Evolutionary conservation across 495 filamentous ascomycete genomes (phyloP).

Genomic region (Daldinia concentrica): DNA sequence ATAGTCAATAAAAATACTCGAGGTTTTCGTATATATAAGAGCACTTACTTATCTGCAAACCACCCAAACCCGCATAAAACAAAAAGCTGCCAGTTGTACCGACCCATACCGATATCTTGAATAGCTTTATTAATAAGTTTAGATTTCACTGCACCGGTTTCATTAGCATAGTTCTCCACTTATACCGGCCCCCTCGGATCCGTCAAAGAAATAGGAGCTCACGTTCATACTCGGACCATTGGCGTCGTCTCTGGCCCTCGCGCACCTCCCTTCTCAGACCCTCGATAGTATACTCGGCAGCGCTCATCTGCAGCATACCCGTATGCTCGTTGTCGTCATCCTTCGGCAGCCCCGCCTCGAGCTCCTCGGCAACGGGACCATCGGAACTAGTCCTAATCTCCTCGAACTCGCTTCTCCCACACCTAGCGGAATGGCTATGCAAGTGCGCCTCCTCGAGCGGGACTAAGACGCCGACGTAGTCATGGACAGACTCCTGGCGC

Average conservation of each 20-base stretch:
- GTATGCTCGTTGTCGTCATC: constrained; percentile 49
- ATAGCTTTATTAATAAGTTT: constrained; percentile 77
- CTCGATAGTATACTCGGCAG: constrained; percentile 61
- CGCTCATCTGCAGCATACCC: constrained; percentile 55
- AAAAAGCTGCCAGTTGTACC: constrained; percentile 87
- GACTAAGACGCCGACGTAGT: constrained; percentile 57
- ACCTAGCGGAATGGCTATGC: constrained; percentile 56
- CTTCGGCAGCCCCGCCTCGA: constrained; percentile 44
- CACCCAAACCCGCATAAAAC: constrained; percentile 84
- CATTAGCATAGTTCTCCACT: constrained; percentile 35
- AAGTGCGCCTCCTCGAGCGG: constrained; percentile 59
- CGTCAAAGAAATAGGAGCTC: constrained; percentile 32
- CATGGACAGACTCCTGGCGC: constrained; percentile 52
- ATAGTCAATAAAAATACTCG: constrained; percentile 14
- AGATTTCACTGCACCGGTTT: constrained; percentile 55
- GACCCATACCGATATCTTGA: constrained; percentile 88
- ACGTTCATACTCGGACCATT: constrained; percentile 62
- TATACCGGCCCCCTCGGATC: background rate
- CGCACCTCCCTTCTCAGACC: constrained; percentile 58
- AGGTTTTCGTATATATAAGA: background rate
- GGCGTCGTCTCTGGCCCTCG: constrained; percentile 50
- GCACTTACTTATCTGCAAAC: constrained; percentile 65
- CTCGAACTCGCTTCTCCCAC: constrained; percentile 48
- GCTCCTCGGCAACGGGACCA: constrained; percentile 27
- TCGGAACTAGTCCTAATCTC: constrained; percentile 41